A percentile compares a stretch with the other conserved stretches of the same genome.
Conservation (phyloP, 768 basidiomycete genomes). For the Suillus placidus region DNA sequence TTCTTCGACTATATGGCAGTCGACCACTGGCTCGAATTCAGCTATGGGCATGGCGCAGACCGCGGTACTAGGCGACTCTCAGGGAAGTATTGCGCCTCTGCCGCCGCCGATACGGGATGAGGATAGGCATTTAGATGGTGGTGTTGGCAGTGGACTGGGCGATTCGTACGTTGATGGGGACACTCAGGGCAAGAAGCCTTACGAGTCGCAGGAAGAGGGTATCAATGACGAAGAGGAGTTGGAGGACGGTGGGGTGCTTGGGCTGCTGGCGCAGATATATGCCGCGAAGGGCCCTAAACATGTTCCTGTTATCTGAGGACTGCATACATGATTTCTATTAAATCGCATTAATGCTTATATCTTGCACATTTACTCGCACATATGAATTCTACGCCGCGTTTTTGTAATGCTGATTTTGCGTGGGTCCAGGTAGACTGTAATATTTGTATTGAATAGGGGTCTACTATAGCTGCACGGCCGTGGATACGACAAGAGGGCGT, state of each 20-base stretch:
- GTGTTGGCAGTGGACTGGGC: constrained; percentile 61
- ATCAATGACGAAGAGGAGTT: constrained; percentile 63
- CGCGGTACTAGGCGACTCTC: constrained; percentile 75
- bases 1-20: constrained; percentile 50
- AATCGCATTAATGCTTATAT: not conserved
- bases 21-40: constrained; percentile 49
- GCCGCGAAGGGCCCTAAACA: constrained; percentile 54
- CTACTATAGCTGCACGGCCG: not conserved
- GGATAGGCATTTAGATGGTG: constrained; percentile 54
- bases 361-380: not conserved
- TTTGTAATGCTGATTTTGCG: not conserved
- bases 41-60: constrained; percentile 59
- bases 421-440: not conserved
- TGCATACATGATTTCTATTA: not conserved
- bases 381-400: not conserved
- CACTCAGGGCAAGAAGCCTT: constrained; percentile 41
- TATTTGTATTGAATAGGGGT: not conserved
- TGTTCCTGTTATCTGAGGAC: constrained; percentile 45
- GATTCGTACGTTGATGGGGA: constrained; percentile 78
- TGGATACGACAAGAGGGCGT: not conserved
- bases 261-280: constrained; percentile 86
- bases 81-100: constrained; percentile 48
- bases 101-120: constrained; percentile 41
- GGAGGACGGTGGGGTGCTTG: constrained; percentile 83
- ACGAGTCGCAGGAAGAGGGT: constrained; percentile 48